Conservation (phyloP, 176 grass and related monocot species). For the Oryza australiensis region DNA sequence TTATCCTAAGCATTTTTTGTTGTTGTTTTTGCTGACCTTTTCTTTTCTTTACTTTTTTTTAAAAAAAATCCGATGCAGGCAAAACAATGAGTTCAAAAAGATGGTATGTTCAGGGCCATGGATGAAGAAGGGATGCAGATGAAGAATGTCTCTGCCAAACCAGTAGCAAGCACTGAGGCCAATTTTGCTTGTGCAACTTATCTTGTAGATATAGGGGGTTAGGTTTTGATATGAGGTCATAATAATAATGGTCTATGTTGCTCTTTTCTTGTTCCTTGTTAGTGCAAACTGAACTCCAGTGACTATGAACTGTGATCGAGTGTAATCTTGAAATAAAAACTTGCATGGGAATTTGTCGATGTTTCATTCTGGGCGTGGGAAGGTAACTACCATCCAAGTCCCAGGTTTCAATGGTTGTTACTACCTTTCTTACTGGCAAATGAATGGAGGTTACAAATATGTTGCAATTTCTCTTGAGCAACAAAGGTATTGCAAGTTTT, state of each 20-base stretch:
- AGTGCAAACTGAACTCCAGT: conserved; percentile 25
- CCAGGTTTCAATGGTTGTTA: neutral
- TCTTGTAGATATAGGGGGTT: conserved; percentile 51
- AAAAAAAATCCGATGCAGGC: conserved; percentile 40
- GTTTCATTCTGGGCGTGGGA: conserved; percentile 16
- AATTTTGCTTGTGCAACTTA: conserved; percentile 54
- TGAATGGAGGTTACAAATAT: neutral
- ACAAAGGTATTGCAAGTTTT: neutral
- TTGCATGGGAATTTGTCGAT: conserved; percentile 18
- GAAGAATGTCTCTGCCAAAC: conserved; percentile 27
- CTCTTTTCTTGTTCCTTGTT: conserved; percentile 40
- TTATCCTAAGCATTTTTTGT: neutral
- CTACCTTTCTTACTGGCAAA: neutral
- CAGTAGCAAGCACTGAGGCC: conserved; percentile 45
- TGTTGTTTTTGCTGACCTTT: conserved; percentile 10
- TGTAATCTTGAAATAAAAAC: conserved; percentile 56
- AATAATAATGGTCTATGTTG: conserved; percentile 41
- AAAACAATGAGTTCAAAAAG: conserved; percentile 43
- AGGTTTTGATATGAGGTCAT: conserved; percentile 23
- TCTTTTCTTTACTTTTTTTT: neutral
- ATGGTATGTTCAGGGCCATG: conserved; percentile 10
- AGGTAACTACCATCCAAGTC: conserved; percentile 7
- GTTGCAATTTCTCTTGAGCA: neutral
- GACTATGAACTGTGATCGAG: conserved; percentile 14
- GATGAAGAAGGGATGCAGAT: neutral